Evolutionary conservation across 352 stramenopile species (phyloP).

Genomic region (Globisporangium cystogenes): DNA sequence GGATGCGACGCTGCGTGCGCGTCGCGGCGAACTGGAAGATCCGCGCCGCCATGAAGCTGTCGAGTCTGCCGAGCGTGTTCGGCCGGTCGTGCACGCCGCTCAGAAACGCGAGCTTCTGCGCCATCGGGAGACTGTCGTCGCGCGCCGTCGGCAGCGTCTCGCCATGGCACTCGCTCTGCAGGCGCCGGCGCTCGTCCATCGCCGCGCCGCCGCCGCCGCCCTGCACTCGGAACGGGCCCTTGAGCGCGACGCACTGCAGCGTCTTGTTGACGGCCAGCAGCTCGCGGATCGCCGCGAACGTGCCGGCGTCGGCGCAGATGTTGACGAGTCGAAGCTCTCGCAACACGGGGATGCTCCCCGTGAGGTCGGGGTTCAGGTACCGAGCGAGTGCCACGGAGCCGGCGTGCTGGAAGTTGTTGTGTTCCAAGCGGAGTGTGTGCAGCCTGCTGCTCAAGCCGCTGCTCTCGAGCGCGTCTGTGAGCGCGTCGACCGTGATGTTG

Average conservation of each 20-base stretch:
- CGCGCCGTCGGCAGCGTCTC: neutral
- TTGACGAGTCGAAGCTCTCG: neutral
- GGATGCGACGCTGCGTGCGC: neutral
- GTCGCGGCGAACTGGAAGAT: conserved; percentile 1
- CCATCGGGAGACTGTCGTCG: neutral
- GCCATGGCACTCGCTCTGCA: neutral
- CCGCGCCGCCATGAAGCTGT: neutral
- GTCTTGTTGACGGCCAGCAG: neutral
- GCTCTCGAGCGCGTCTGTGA: neutral
- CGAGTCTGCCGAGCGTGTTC: neutral
- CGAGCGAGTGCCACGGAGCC: neutral
- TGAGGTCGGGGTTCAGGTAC: neutral
- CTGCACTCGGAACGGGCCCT: neutral
- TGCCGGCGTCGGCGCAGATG: neutral
- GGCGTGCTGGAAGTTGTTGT: neutral
- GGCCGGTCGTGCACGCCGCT: neutral
- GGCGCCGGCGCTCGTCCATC: neutral
- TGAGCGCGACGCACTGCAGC: neutral
- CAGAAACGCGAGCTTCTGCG: neutral
- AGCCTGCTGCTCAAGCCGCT: neutral
- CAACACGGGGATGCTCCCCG: neutral
- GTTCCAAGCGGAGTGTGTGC: neutral
- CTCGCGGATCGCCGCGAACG: neutral
- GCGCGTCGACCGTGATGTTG: neutral
- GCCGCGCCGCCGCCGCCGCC: no score